Evolutionary conservation across 2,329 filamentous ascomycete genomes (phyloP).

Genomic region (Lecanicillium sp.): DNA sequence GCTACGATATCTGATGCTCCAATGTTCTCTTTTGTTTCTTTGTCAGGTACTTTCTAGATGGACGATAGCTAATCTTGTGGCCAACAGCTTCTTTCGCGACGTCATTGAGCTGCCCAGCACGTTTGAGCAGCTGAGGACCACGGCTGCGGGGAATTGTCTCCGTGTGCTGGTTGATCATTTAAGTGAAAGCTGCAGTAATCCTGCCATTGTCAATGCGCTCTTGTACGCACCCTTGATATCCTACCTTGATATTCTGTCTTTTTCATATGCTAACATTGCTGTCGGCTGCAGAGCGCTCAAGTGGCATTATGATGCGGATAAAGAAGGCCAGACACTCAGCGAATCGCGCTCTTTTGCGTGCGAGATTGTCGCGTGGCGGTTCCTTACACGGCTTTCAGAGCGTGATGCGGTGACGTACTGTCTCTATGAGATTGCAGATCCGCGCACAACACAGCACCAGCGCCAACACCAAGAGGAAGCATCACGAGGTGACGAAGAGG

Average conservation of each 20-base stretch:
- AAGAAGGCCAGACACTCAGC: conserved; percentile 57
- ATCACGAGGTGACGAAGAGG: conserved; percentile 34
- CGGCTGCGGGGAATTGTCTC: conserved; percentile 50
- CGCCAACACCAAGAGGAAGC: conserved; percentile 6
- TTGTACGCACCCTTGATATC: conserved; percentile 44
- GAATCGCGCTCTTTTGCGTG: conserved; percentile 65
- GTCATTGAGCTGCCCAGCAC: conserved; percentile 56
- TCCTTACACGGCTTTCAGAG: conserved; percentile 62
- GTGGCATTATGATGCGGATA: conserved; percentile 60
- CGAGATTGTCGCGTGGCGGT: conserved; percentile 75
- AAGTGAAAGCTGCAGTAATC: conserved; percentile 54
- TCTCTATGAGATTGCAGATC: conserved; percentile 59
- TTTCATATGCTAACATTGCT: neutral
- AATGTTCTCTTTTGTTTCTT: too few relatives aligned
- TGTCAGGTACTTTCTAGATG: conserved; percentile 1
- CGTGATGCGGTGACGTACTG: conserved; percentile 67
- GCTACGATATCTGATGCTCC: too few relatives aligned
- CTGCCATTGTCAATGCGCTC: conserved; percentile 62
- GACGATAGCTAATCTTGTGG: too few relatives aligned
- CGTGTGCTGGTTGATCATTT: conserved; percentile 56
- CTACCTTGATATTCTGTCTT: neutral
- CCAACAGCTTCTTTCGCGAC: conserved; percentile 50
- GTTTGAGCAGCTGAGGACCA: conserved; percentile 66
- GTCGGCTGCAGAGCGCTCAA: conserved; percentile 56
- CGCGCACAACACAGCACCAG: conserved; percentile 5